Evolutionary conservation across 164 flowering plant genomes (phyloP).

Genomic region (Piper betle): DNA sequence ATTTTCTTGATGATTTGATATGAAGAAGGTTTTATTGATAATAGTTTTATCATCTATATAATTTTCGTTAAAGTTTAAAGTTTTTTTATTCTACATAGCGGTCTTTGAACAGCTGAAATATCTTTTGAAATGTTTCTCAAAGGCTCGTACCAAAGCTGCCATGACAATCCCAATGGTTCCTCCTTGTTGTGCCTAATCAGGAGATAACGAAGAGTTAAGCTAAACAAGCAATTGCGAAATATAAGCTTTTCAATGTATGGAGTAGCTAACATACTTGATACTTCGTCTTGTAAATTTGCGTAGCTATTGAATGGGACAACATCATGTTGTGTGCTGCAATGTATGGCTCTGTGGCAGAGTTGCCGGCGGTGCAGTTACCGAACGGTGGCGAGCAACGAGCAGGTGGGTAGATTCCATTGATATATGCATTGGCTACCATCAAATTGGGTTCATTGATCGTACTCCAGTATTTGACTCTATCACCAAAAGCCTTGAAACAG

Average conservation of each 20-base stretch:
- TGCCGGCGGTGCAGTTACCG: neutral
- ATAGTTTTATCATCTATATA: too few species aligned
- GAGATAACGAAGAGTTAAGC: neutral
- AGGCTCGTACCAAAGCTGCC: conserved; percentile 7
- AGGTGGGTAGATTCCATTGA: conserved; percentile 2
- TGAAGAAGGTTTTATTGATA: too few species aligned
- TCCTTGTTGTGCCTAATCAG: conserved; percentile 9
- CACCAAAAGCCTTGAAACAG: conserved; percentile 5
- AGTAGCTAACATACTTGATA: conserved; percentile 1
- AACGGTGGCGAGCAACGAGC: conserved; percentile 2
- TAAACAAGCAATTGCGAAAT: neutral
- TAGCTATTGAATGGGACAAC: conserved; percentile 2
- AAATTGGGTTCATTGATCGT: conserved; percentile 5
- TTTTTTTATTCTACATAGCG: too few species aligned
- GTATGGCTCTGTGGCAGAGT: conserved; percentile 5
- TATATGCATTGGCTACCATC: neutral
- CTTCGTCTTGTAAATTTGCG: conserved; percentile 1
- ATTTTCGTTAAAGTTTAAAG: too few species aligned
- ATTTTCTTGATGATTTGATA: too few species aligned
- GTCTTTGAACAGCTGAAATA: conserved; percentile 1
- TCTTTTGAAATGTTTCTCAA: too few species aligned
- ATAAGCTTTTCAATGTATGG: neutral
- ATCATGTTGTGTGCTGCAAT: conserved; percentile 7
- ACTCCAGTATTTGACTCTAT: conserved; percentile 6
- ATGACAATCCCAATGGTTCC: conserved; percentile 10